Evolutionary conservation across 192 early-diverging fungal species (phyloP).

Genomic region (Podila epicladia): DNA sequence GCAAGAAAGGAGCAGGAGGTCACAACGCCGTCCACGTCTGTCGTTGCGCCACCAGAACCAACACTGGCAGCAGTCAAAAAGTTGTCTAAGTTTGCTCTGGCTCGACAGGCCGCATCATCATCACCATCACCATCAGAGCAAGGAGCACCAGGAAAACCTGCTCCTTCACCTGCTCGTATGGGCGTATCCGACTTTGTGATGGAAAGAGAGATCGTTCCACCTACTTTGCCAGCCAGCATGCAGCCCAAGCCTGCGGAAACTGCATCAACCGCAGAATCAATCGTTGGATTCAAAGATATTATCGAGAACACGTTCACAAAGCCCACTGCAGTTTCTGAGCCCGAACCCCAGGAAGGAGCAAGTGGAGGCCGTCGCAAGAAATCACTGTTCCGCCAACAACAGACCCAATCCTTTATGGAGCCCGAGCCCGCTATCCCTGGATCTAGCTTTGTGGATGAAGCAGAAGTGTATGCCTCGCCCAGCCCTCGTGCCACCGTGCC

Average conservation of each 20-base stretch:
- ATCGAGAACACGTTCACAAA: constrained; percentile 24
- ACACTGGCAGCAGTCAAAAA: constrained; percentile 14
- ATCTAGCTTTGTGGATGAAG: neutral
- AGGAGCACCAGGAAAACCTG: neutral
- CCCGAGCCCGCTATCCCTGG: constrained; percentile 36
- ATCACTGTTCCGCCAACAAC: constrained; percentile 28
- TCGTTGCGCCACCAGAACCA: neutral
- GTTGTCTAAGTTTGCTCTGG: constrained; percentile 38
- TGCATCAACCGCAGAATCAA: neutral
- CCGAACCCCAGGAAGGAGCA: neutral
- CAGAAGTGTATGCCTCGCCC: neutral
- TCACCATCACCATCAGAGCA: constrained; percentile 1
- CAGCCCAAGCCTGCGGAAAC: neutral
- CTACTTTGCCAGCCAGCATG: neutral
- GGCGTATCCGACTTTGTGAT: constrained; percentile 25
- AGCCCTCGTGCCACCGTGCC: neutral
- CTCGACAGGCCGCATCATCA: constrained; percentile 23
- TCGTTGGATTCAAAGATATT: constrained; percentile 5
- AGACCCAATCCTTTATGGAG: neutral
- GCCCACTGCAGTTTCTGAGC: neutral
- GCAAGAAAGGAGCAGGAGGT: constrained; percentile 8
- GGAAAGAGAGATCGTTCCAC: constrained; percentile 13
- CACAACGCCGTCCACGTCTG: neutral
- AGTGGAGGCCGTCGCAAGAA: constrained; percentile 15
- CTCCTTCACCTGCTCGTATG: constrained; percentile 9